Base-by-base conservation (phyloP, 2,329 filamentous ascomycete species). In the Pseudomassariella vexata region DNA sequence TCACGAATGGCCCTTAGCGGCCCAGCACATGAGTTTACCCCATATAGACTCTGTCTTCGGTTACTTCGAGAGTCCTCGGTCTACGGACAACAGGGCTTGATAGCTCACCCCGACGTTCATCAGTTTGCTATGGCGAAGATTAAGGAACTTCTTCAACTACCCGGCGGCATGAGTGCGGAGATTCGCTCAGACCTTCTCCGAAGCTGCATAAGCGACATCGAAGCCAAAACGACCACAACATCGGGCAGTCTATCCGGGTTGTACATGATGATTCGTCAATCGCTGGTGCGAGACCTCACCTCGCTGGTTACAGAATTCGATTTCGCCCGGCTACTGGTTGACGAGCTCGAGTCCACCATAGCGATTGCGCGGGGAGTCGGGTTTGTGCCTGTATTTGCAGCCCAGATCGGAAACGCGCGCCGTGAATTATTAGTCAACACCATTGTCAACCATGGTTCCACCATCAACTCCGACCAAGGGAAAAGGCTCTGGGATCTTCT, bases 231-330 rank as follows among this genome's bases (percentile, higher is more conserved):
- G 2, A 41, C 61, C 11, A 82, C 77, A 10, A 77, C 81, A 1
- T 70, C 84, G 6, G 86, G 86, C 2, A 92, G 85, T 44, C 69
- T 89, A 14, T 82, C 78, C 49, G 79, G 79, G 11, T 61, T 87
- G 28, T 61, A 53, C 30, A 58, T 66, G 27, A 51, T 76, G 12
- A 60, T 73, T n/a, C 60, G 62, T 7, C 59, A 57, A 14, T 57
- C 68, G 22, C 49, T 70, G 22, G 46, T 47, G 3, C 59, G 58
- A 6, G 77, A 82, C 37, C 55, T 86, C 15, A 65, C 63, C 18
- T 55, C 61, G n/a, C 57, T 87, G 30, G 69, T 74, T 7, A 57
- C 66, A 6, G 68, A 81, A n/a, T 72, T 81, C 48, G 68, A 76
- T 39, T 55, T 87, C 28, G 71, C 77, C 1, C 60, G 60, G 31